Conservation (phyloP, 2,329 filamentous ascomycete species). For the Stagonosporopsis vannaccii region DNA sequence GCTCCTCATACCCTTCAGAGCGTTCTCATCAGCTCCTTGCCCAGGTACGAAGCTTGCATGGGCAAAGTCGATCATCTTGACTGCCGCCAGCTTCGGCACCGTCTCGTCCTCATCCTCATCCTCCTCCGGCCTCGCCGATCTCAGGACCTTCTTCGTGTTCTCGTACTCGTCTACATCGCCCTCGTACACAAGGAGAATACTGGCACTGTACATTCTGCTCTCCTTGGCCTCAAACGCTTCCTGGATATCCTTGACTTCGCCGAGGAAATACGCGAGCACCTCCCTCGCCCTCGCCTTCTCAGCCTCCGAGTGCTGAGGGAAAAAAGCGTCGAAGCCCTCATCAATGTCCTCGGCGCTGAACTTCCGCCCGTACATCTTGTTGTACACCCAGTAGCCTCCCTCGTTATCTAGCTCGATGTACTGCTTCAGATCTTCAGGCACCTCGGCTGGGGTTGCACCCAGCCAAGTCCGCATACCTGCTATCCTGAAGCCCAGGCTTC, state of each 20-base stretch:
- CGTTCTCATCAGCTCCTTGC: conserved; percentile 85
- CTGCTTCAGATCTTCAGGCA: conserved; percentile 38
- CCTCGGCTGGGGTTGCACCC: conserved; percentile 31
- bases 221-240: conserved; percentile 67
- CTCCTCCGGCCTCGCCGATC: conserved; percentile 30
- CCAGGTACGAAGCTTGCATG: conserved; percentile 87
- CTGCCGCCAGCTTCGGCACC: conserved; percentile 71
- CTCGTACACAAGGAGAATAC: conserved; percentile 71
- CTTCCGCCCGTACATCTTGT: conserved; percentile 70
- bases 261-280: conserved; percentile 50
- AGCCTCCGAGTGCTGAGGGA: conserved; percentile 41
- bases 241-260: conserved; percentile 63
- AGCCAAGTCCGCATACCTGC: conserved; percentile 70
- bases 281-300: conserved; percentile 55
- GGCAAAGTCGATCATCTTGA: conserved; percentile 96
- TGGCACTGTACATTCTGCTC: conserved; percentile 72
- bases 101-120: conserved; percentile 55
- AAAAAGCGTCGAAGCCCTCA: conserved; percentile 65
- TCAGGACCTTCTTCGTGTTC: conserved; percentile 45
- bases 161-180: conserved; percentile 65
- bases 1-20: conserved; percentile 75
- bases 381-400: conserved; percentile 65
- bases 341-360: conserved; percentile 63
- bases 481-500: conserved; percentile 68
- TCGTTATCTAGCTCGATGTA: conserved; percentile 53